Evolutionary conservation across 1,284 basidiomycete genomes (phyloP).

Genomic region (Melampsora americana): DNA sequence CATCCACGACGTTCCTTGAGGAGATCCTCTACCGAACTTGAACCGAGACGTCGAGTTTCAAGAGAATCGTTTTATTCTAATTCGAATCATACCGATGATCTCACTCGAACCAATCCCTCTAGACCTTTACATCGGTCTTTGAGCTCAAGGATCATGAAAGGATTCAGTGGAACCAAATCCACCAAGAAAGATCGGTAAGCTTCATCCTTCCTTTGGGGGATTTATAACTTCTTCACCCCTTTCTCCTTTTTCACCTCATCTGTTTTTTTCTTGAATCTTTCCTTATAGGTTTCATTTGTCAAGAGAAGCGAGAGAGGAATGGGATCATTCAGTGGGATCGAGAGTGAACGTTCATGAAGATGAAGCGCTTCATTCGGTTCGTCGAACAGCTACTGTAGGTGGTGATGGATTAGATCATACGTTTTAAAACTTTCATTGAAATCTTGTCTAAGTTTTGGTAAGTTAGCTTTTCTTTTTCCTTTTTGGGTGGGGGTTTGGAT

Average conservation of each 20-base stretch:
- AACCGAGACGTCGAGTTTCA: not conserved
- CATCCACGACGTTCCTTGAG: not conserved
- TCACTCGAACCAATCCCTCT: not conserved
- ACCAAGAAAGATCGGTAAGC: conserved; percentile 9
- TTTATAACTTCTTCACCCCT: too few species aligned
- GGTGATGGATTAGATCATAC: conserved; percentile 20
- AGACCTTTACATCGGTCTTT: conserved; percentile 11
- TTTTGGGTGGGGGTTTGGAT: too few species aligned
- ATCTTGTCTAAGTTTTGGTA: too few species aligned
- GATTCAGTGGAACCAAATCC: not conserved
- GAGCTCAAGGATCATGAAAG: not conserved
- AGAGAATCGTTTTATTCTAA: conserved; percentile 1
- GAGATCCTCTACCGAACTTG: not conserved
- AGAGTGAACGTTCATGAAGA: not conserved
- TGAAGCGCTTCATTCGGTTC: not conserved
- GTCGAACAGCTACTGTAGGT: too few species aligned
- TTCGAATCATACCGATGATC: not conserved
- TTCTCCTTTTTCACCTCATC: too few species aligned
- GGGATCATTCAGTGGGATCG: not conserved
- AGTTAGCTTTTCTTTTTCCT: too few species aligned
- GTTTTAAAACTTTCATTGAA: conserved; percentile 18
- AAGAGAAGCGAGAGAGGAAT: conserved; percentile 17
- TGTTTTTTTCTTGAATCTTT: not conserved
- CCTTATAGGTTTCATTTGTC: conserved; percentile 6
- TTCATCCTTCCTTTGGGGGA: not conserved